Conservation (phyloP, 805 yeast genomes). For the Lipomyces spencermartinsiae region DNA sequence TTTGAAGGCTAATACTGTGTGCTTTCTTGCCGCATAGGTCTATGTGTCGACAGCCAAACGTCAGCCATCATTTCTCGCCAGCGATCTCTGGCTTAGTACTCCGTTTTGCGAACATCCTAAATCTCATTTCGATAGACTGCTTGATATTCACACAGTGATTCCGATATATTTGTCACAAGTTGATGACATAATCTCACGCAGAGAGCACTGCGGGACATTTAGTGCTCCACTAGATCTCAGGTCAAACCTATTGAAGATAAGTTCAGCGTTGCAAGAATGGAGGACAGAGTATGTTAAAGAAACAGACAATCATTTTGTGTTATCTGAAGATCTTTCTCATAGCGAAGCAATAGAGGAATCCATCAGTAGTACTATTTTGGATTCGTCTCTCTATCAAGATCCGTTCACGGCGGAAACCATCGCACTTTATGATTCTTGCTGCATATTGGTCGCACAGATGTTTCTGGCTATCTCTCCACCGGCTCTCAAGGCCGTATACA, state of each 20-base stretch:
- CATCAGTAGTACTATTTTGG: not conserved
- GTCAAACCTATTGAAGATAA: not conserved
- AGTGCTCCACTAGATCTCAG: constrained; percentile 4
- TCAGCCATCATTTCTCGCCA: constrained; percentile 5
- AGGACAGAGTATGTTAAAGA: not conserved
- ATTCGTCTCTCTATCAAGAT: constrained; percentile 5
- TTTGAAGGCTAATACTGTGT: not conserved
- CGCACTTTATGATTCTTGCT: constrained; percentile 6
- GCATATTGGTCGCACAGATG: constrained; percentile 10
- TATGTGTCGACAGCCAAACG: constrained; percentile 11
- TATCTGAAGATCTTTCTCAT: constrained; percentile 3
- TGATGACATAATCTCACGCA: constrained; percentile 4
- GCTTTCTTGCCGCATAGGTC: not conserved
- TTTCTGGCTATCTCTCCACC: constrained; percentile 5
- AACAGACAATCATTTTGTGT: not conserved
- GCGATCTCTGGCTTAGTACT: constrained; percentile 6
- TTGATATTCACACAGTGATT: constrained; percentile 7
- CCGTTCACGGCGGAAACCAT: constrained; percentile 11
- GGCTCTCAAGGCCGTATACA: not conserved
- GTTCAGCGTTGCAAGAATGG: constrained; percentile 8
- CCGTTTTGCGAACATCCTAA: constrained; percentile 6
- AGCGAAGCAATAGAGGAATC: not conserved
- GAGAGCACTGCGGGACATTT: not conserved
- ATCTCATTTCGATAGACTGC: constrained; percentile 9
- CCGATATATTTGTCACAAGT: constrained; percentile 4